A percentile compares a stretch with the other conserved stretches of the same genome.
Evolutionary conservation across 441 rosid species (phyloP).

Genomic region (Populus hybrid): DNA sequence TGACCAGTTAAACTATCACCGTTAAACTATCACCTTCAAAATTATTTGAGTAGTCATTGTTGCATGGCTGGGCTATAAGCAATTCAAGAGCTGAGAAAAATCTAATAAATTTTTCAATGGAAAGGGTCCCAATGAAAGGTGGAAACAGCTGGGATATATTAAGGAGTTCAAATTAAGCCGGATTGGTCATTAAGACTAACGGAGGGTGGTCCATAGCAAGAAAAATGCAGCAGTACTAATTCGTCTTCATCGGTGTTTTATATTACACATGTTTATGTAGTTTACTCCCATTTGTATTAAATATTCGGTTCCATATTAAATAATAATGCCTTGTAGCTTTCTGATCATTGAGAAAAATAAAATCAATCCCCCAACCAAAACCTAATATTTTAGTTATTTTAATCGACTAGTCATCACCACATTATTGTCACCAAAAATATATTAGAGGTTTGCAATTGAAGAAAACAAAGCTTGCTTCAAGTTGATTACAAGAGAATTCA

Average conservation of each 20-base stretch:
- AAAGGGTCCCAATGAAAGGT: constrained; percentile 27
- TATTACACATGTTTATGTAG: neutral
- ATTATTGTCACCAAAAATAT: too few species aligned
- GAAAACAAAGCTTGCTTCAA: too few species aligned
- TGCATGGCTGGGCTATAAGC: too few species aligned
- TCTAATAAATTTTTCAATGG: neutral
- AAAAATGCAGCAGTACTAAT: constrained; percentile 8
- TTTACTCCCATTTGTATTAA: constrained; percentile 13
- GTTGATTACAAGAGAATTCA: too few species aligned
- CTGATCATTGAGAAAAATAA: constrained; percentile 32
- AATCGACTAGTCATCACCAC: neutral
- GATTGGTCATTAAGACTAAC: constrained; percentile 6
- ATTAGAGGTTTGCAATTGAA: too few species aligned
- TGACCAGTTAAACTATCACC: accelerated
- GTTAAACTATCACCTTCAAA: neutral
- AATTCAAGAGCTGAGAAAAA: neutral
- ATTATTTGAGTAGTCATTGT: neutral
- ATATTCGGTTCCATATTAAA: constrained; percentile 17
- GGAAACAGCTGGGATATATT: constrained; percentile 27
- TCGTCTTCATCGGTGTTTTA: neutral
- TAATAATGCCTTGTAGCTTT: constrained; percentile 21
- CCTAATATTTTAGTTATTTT: constrained; percentile 3
- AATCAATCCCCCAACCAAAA: constrained; percentile 13
- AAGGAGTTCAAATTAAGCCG: neutral
- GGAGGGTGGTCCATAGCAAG: constrained; percentile 8